Evolutionary conservation across 2,329 filamentous ascomycete species (phyloP).

Genomic region (Septoria petroselini): DNA sequence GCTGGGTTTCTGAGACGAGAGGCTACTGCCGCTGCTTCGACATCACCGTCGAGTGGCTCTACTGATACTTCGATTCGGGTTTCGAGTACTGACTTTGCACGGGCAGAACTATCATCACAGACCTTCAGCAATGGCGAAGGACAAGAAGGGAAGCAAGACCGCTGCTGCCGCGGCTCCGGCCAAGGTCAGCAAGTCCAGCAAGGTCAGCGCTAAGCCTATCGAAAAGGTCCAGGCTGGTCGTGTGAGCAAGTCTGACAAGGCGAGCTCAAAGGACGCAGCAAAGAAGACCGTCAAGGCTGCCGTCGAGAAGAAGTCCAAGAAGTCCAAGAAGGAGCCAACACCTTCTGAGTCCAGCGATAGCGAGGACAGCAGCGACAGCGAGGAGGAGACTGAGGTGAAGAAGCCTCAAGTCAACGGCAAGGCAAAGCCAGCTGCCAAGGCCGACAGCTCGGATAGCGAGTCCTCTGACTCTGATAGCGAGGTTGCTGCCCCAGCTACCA

Average conservation of each 20-base stretch:
- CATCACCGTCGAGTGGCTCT: conserved; percentile 13
- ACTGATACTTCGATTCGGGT: conserved; percentile 20
- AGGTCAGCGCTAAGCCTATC: conserved; percentile 42
- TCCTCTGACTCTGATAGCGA: conserved; percentile 34
- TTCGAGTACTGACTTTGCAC: conserved; percentile 30
- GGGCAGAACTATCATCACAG: conserved; percentile 34
- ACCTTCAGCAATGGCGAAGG: conserved; percentile 44
- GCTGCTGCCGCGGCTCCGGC: conserved; percentile 30
- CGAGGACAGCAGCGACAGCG: conserved; percentile 40
- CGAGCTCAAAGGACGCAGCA: conserved; percentile 52
- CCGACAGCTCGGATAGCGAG: conserved; percentile 21
- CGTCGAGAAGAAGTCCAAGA: conserved; percentile 43
- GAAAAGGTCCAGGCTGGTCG: conserved; percentile 62
- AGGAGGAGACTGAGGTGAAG: conserved; percentile 31
- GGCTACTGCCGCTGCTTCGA: conserved; percentile 22
- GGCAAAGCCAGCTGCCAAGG: conserved; percentile 28
- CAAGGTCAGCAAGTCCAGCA: conserved; percentile 41
- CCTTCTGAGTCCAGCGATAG: conserved; percentile 43
- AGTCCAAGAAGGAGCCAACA: conserved; percentile 46
- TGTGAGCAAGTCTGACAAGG: conserved; percentile 66
- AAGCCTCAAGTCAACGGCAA: conserved; percentile 29
- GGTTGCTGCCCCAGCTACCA: conserved; percentile 31
- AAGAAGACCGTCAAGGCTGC: conserved; percentile 49
- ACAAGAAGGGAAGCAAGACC: conserved; percentile 42
- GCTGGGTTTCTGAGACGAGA: conserved; percentile 41